Conservation (phyloP, 495 filamentous ascomycete genomes). For the Aspergillus wentii region DNA sequence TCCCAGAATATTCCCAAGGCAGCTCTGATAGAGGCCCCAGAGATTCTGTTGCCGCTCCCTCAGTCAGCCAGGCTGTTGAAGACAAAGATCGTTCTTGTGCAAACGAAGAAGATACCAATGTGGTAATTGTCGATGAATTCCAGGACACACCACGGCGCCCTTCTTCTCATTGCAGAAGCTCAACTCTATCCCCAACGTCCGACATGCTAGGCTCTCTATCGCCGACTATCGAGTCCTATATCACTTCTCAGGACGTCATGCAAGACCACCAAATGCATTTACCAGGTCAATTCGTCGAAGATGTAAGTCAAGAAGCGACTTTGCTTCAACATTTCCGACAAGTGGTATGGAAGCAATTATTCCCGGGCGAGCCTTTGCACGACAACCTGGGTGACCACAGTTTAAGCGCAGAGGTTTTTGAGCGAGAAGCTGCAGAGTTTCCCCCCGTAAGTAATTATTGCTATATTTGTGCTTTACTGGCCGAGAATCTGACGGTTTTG, state of each 20-base stretch:
- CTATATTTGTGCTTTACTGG: slow-evolving; percentile 5
- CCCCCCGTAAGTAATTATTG: slow-evolving; percentile 46
- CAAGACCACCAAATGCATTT: slow-evolving; percentile 5
- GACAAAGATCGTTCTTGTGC: no score
- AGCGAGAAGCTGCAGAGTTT: slow-evolving; percentile 43
- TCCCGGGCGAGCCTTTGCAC: slow-evolving; percentile 5
- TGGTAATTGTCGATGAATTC: slow-evolving; percentile 44
- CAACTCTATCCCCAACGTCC: slow-evolving; percentile 31
- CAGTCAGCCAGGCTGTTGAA: no score
- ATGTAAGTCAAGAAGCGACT: slow-evolving; percentile 24
- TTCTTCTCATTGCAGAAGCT: slow-evolving; percentile 19
- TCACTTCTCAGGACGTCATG: slow-evolving; percentile 5
- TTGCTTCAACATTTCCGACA: slow-evolving; percentile 43
- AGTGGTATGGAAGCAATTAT: slow-evolving; percentile 38
- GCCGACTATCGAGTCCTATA: slow-evolving; percentile 6
- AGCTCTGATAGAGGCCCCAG: slow-evolving; percentile 10
- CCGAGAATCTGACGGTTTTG: slow-evolving; percentile 7
- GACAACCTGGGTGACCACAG: slow-evolving; percentile 11
- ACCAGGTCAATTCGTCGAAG: slow-evolving; percentile 14
- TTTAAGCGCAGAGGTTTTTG: slow-evolving; percentile 41
- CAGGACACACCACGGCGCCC: slow-evolving; percentile 38
- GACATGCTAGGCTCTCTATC: slow-evolving; percentile 11
- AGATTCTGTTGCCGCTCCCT: no score
- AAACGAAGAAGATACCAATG: slow-evolving; percentile 35
- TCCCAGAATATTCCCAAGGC: slow-evolving; percentile 48